phyloP scores from a whole-genome alignment of 495 filamentous ascomycete species.

The Neurospora terricola region DNA sequence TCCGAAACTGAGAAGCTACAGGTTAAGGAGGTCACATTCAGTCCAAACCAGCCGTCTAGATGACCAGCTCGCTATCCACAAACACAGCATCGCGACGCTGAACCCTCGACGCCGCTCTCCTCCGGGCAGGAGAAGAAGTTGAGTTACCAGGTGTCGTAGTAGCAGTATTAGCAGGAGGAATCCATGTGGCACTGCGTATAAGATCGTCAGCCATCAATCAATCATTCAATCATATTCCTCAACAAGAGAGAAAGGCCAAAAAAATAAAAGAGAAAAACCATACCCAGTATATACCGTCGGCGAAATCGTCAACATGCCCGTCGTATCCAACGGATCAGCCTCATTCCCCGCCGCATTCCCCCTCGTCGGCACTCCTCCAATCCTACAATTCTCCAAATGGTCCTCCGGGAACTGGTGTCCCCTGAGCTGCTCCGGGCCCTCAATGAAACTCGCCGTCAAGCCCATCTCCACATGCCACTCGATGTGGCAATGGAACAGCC shows the following conservation, averaged over 20 bases:
- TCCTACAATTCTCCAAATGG: conserved; percentile 49
- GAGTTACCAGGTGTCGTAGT: not conserved
- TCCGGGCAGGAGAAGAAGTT: not conserved
- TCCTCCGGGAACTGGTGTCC: conserved; percentile 50
- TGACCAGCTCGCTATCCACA: not conserved
- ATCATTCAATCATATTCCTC: not conserved
- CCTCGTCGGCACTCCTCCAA: conserved; percentile 33
- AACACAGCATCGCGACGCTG: not conserved
- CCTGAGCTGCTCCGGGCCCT: conserved; percentile 54
- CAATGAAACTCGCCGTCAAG: conserved; percentile 60
- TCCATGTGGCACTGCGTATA: not conserved
- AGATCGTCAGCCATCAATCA: not conserved
- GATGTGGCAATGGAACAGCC: conserved; percentile 74
- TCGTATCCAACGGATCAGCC: conserved; percentile 48
- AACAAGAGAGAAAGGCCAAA: not conserved
- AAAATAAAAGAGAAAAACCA: conserved; percentile 4
- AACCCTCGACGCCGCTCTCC: not conserved
- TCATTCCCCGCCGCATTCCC: conserved; percentile 76
- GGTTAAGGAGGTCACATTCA: not conserved
- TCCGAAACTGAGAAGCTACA: not conserved
- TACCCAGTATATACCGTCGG: conserved; percentile 33
- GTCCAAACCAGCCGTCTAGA: not conserved
- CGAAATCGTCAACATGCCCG: conserved; percentile 35
- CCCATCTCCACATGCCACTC: conserved; percentile 74
- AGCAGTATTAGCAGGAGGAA: not conserved